Conservation (phyloP, 768 basidiomycete genomes). For the Suillus plorans region DNA sequence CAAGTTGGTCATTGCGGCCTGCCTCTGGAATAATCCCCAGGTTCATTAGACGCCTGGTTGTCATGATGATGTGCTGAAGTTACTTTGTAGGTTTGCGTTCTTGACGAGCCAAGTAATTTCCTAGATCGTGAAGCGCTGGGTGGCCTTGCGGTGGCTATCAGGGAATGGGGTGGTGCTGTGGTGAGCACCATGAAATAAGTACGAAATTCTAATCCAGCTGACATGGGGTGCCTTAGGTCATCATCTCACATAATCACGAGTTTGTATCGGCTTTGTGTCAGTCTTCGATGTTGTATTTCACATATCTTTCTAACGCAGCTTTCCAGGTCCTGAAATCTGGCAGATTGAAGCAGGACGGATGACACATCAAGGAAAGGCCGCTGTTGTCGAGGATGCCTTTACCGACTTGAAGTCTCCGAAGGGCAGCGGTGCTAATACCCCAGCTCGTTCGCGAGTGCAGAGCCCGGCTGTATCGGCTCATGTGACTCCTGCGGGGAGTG, state of each 20-base stretch:
- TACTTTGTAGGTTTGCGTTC: slow-evolving; percentile 56
- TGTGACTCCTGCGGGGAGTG: slow-evolving; percentile 78
- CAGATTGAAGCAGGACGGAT: slow-evolving; percentile 84
- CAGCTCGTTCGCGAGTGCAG: slow-evolving; percentile 64
- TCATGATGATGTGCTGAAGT: slow-evolving; percentile 7
- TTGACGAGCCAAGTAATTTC: slow-evolving; percentile 96
- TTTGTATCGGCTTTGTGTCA: slow-evolving; percentile 80
- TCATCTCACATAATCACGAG: slow-evolving; percentile 95
- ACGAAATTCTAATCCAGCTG: slow-evolving; percentile 17
- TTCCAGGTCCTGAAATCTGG: slow-evolving; percentile 88
- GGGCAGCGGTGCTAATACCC: slow-evolving; percentile 72
- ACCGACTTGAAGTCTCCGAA: slow-evolving; percentile 66
- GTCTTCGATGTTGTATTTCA: slow-evolving; percentile 28
- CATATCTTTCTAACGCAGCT: slow-evolving; percentile 17
- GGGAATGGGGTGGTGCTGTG: slow-evolving; percentile 91
- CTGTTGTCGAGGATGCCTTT: slow-evolving; percentile 83
- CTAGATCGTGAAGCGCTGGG: slow-evolving; percentile 95
- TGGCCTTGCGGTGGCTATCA: slow-evolving; percentile 92
- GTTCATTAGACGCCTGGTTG: slow-evolving; percentile 35
- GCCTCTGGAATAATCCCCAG: slow-evolving; percentile 96
- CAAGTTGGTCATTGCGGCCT: slow-evolving; percentile 92
- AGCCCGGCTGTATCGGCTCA: slow-evolving; percentile 69
- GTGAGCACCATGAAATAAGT: slow-evolving; percentile 40
- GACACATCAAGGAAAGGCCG: slow-evolving; percentile 85
- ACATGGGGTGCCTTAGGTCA: slow-evolving; percentile 52